These are phyloP conservation scores for Globisporangium iwayamae DNA, from an alignment of 352 stramenopile species.

Conservation along the genomic window DNA sequence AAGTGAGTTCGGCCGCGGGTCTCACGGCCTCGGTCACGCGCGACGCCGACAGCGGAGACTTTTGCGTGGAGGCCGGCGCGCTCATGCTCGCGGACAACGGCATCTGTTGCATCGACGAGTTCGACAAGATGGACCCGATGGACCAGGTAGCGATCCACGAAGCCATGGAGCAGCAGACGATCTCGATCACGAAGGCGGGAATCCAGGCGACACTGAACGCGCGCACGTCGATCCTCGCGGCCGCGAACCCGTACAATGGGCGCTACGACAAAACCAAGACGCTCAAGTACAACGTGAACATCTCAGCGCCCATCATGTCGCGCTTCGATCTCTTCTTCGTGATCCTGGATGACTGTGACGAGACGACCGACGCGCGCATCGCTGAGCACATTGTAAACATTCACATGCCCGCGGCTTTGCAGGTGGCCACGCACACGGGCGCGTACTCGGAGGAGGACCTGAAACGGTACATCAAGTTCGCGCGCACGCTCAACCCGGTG, in stretches of 20 bases:
- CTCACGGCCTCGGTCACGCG: slow-evolving; percentile 97
- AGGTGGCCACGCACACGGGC: slow-evolving; percentile 22
- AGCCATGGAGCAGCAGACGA: slow-evolving; percentile 99
- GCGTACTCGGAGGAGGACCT: slow-evolving; percentile 84
- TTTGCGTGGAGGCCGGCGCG: slow-evolving; percentile 90
- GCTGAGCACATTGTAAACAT: slow-evolving; percentile 98
- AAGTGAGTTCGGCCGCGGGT: slow-evolving; percentile 96
- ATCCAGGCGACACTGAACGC: slow-evolving; percentile 99
- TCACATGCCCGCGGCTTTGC: slow-evolving; percentile 80
- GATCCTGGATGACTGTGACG: slow-evolving; percentile 97
- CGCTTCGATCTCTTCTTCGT: slow-evolving; percentile 99
- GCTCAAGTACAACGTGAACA: slow-evolving; percentile 88
- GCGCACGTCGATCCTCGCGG: slow-evolving; percentile 98
- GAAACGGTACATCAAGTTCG: slow-evolving; percentile 95
- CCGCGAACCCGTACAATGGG: slow-evolving; percentile 97
- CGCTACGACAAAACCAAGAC: slow-evolving; percentile 91
- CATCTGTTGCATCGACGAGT: slow-evolving; percentile 99
- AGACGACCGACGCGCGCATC: slow-evolving; percentile 92
- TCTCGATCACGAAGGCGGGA: slow-evolving; percentile 98
- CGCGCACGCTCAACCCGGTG: slow-evolving; percentile 63
- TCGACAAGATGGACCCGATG: slow-evolving; percentile 97
- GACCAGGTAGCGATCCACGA: slow-evolving; percentile 99
- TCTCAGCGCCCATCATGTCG: slow-evolving; percentile 96
- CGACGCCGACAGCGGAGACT: slow-evolving; percentile 92
- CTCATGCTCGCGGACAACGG: slow-evolving; percentile 98